Conservation (phyloP, 2,329 filamentous ascomycete genomes). For the Mariannaea sp. region DNA sequence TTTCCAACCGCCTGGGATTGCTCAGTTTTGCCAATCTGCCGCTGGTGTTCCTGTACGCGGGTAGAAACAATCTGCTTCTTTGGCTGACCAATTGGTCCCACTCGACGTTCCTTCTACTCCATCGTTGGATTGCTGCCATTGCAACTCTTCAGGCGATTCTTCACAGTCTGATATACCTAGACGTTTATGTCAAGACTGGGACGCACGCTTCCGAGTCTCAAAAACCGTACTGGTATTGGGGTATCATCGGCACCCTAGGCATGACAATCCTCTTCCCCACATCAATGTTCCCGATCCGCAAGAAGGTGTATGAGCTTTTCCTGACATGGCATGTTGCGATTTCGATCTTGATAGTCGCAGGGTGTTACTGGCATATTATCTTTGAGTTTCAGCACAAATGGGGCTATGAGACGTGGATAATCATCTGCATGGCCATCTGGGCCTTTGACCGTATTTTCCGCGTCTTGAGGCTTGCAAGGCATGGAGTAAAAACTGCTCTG, state of each 20-base stretch:
- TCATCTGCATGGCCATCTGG: constrained; percentile 37
- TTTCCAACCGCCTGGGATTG: constrained; percentile 31
- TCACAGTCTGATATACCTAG: constrained; percentile 48
- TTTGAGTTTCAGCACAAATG: neutral
- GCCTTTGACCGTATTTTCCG: constrained; percentile 51
- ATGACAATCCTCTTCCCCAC: constrained; percentile 29
- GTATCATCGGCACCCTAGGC: constrained; percentile 44
- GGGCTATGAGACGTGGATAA: constrained; percentile 50
- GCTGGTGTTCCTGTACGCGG: constrained; percentile 48
- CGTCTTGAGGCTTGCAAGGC: constrained; percentile 44
- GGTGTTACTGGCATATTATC: constrained; percentile 49
- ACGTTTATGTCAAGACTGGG: constrained; percentile 36
- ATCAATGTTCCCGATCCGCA: constrained; percentile 42
- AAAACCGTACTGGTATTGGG: constrained; percentile 48
- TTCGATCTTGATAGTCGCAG: constrained; percentile 45
- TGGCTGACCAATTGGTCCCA: constrained; percentile 54
- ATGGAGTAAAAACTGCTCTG: constrained; percentile 44
- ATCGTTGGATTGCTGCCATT: constrained; percentile 53
- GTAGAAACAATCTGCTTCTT: constrained; percentile 52
- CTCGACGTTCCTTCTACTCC: constrained; percentile 51
- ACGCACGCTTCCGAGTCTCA: constrained; percentile 36
- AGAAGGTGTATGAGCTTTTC: constrained; percentile 47
- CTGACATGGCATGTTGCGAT: constrained; percentile 47
- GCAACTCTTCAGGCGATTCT: constrained; percentile 50
- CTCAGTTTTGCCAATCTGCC: constrained; percentile 43